Conservation (phyloP, 2,329 filamentous ascomycete genomes). For the Verticillium isaacii region DNA sequence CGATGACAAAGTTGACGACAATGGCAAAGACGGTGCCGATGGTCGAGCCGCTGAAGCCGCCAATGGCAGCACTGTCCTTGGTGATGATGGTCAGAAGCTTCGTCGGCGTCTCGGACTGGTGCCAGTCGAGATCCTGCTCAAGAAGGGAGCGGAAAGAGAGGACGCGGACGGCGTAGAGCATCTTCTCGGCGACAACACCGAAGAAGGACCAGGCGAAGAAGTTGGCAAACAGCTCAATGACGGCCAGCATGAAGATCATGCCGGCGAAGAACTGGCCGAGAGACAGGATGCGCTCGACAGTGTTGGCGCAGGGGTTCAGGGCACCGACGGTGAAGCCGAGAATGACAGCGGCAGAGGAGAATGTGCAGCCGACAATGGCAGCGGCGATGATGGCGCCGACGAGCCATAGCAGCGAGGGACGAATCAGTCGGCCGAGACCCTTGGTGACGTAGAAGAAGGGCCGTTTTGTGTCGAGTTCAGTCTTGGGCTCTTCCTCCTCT, state of each 20-base stretch:
- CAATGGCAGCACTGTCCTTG: slow-evolving; percentile 47
- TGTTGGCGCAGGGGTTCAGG: slow-evolving; percentile 47
- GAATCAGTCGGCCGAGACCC: slow-evolving; percentile 13
- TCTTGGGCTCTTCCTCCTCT: slow-evolving; percentile 4
- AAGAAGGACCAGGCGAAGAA: slow-evolving; percentile 51
- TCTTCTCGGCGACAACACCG: slow-evolving; percentile 50
- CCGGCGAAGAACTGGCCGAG: slow-evolving; percentile 49
- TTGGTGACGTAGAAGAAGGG: slow-evolving; percentile 14
- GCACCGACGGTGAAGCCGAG: slow-evolving; percentile 57
- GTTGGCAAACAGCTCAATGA: slow-evolving; percentile 56
- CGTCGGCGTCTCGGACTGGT: slow-evolving; percentile 45
- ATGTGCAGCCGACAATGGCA: slow-evolving; percentile 50
- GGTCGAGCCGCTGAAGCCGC: slow-evolving; percentile 51
- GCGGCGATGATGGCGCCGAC: slow-evolving; percentile 44
- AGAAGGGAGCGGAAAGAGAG: slow-evolving; percentile 52
- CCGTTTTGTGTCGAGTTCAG: slow-evolving; percentile 9
- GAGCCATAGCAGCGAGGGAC: slow-evolving; percentile 32
- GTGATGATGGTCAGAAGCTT: slow-evolving; percentile 50
- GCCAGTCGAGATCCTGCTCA: slow-evolving; percentile 55
- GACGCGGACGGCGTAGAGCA: slow-evolving; percentile 51
- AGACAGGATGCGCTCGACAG: slow-evolving; percentile 39
- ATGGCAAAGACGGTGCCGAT: slow-evolving; percentile 51
- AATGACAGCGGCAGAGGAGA: slow-evolving; percentile 52
- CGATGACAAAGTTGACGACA: slow-evolving; percentile 46
- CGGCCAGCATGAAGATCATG: slow-evolving; percentile 56